Conservation (phyloP, 164 flowering plant genomes). For the Protea cynaroides region DNA sequence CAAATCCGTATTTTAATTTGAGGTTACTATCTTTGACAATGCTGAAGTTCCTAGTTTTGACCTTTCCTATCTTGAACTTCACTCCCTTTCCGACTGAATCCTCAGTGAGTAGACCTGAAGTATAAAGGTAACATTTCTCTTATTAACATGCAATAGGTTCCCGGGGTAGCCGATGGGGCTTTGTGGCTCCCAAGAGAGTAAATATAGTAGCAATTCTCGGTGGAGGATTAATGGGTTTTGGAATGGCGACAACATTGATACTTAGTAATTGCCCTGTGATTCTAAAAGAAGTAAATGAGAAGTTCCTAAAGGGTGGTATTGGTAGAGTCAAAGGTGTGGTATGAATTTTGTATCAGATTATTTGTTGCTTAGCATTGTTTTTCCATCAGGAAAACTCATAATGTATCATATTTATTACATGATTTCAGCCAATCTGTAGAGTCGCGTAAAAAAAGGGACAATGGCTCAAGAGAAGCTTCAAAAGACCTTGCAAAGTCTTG, state of each 20-base stretch:
- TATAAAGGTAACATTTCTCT: too few species aligned
- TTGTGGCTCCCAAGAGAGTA: conserved; percentile 63
- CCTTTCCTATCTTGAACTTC: too few species aligned
- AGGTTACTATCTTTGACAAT: too few species aligned
- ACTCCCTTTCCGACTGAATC: too few species aligned
- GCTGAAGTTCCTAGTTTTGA: too few species aligned
- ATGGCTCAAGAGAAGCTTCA: conserved; percentile 74
- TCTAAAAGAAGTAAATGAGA: conserved; percentile 84
- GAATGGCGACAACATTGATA: conserved; percentile 83
- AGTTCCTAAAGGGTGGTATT: conserved; percentile 71
- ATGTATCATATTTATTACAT: background rate
- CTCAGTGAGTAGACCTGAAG: too few species aligned
- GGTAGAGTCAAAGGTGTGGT: conserved; percentile 67
- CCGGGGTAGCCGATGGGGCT: conserved; percentile 73
- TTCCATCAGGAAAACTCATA: background rate
- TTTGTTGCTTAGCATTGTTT: background rate
- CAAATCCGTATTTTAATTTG: too few species aligned
- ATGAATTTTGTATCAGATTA: background rate
- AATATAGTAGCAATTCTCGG: conserved; percentile 83
- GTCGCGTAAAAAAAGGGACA: conserved; percentile 82
- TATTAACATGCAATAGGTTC: conserved; percentile 45
- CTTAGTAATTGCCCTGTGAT: conserved; percentile 65
- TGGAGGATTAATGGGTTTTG: conserved; percentile 98
- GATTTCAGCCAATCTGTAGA: conserved; percentile 71
- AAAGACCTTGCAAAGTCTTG: conserved; percentile 70